phyloP scores from a whole-genome alignment of 192 early-diverging fungal genomes.

The Coemansia sp. region DNA sequence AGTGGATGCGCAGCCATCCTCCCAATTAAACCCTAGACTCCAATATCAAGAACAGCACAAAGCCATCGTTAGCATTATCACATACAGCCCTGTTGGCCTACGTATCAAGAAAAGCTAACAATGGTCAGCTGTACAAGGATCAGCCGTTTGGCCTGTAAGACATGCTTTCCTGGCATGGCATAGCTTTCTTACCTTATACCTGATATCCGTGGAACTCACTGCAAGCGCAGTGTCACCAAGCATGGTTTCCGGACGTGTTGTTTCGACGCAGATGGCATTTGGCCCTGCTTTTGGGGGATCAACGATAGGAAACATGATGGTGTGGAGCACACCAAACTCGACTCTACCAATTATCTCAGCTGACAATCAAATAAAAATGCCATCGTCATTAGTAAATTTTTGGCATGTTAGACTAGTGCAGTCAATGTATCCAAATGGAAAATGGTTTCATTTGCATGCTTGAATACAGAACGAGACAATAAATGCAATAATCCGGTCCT shows the following conservation, averaged over 20 bases:
- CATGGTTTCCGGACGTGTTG: conserved; percentile 98
- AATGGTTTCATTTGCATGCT: not conserved
- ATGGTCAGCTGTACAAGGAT: not conserved
- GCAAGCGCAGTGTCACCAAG: conserved; percentile 97
- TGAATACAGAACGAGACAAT: not conserved
- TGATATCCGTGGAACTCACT: conserved; percentile 78
- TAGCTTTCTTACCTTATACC: conserved; percentile 68
- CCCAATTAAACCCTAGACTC: conserved; percentile 58
- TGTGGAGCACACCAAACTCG: conserved; percentile 91
- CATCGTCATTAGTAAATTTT: no score
- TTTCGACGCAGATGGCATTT: conserved; percentile 80
- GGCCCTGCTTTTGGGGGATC: conserved; percentile 57
- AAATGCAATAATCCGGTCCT: not conserved
- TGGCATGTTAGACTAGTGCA: not conserved
- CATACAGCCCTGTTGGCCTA: not conserved
- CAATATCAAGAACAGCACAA: not conserved
- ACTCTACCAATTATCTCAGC: conserved; percentile 62
- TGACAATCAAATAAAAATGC: not conserved
- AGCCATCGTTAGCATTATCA: not conserved
- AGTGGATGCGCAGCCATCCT: conserved; percentile 84
- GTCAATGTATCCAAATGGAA: not conserved
- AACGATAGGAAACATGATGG: conserved; percentile 84
- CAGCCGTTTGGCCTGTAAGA: not conserved
- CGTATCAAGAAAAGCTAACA: not conserved
- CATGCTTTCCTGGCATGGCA: not conserved